Evolutionary conservation across 306 rosid genomes (phyloP).

Genomic region (Gleditsia sinensis): DNA sequence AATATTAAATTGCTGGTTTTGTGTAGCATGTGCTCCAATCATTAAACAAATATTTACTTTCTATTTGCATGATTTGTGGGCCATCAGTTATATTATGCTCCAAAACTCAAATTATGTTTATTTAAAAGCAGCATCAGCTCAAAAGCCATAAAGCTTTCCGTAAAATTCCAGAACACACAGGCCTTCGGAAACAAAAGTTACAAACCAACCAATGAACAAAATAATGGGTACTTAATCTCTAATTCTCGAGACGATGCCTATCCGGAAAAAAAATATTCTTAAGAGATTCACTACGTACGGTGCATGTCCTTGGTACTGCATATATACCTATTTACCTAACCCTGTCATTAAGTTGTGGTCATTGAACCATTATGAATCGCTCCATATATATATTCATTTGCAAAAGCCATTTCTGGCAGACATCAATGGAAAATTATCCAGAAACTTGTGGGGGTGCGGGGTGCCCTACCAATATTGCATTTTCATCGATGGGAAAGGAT

Average conservation of each 20-base stretch:
- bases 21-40: constrained; percentile 50
- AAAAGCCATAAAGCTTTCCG: neutral
- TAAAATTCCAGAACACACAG: neutral
- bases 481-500: constrained; percentile 2
- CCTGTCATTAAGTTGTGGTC: neutral
- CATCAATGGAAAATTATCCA: neutral
- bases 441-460: neutral
- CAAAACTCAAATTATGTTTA: too few relatives aligned
- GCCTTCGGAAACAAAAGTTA: neutral
- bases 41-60: constrained; percentile 22
- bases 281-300: neutral
- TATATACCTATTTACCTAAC: too few relatives aligned
- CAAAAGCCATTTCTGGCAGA: neutral
- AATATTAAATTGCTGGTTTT: constrained; percentile 14
- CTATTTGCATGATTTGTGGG: constrained; percentile 3
- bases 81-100: neutral
- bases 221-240: neutral
- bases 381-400: neutral
- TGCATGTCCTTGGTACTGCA: neutral
- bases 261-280: too few relatives aligned
- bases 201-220: neutral
- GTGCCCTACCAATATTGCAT: neutral
- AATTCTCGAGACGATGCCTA: too few relatives aligned
- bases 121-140: neutral
- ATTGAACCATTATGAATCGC: neutral